Base-by-base conservation (phyloP, 2,329 filamentous ascomycete genomes). In the Talaromyces sp. region DNA sequence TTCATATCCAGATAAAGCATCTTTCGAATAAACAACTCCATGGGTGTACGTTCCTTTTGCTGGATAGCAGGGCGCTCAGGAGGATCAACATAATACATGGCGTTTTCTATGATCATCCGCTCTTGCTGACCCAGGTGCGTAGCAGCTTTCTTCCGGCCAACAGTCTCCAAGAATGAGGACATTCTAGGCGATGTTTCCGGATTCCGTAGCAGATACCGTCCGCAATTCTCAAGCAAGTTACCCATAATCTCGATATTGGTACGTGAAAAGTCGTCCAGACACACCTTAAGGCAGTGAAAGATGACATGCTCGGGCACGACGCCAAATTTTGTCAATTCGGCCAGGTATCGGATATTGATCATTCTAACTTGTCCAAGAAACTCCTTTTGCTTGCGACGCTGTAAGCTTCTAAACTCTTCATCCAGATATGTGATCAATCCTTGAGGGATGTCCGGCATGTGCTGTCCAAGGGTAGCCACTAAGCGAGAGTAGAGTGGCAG, bases 211-310 rank as follows among this genome's bases (percentile, higher is more conserved):
- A 99, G 82, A 77, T 97, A 99, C 19, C 95, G 88, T 50, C 95
- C 95, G 73, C 96, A 99, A 69, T 98, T 98, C 76, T 99, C 95
- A 24, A 99, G 84, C 33, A 99, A 83, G 73, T 96, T 96, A 73
- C 93, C 96, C 68, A 99, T 94, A 71, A 99, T 97, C 77, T 99
- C 96, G 68, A 99, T 97, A 73, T 99, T 99, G 91, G 97, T 97
- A 67, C 94, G 87, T 2, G 95, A 97, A 74, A 99, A 99, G 73
- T 99, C 95, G 72, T 99, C 95, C 33, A 99, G 81, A 70, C 94
- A 96, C 76, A 99, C 94, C 77, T 97, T 99, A 71, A 99, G 87
- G 75, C 95, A 99, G 74, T 99, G 95, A 74, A 99, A 99, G 62
- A 99, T 96, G 68, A 99, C 94, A 77, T 99, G 95, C 77, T 99